Conservation (phyloP, 1,284 basidiomycete genomes). For the Pisolithus thermaeus region DNA sequence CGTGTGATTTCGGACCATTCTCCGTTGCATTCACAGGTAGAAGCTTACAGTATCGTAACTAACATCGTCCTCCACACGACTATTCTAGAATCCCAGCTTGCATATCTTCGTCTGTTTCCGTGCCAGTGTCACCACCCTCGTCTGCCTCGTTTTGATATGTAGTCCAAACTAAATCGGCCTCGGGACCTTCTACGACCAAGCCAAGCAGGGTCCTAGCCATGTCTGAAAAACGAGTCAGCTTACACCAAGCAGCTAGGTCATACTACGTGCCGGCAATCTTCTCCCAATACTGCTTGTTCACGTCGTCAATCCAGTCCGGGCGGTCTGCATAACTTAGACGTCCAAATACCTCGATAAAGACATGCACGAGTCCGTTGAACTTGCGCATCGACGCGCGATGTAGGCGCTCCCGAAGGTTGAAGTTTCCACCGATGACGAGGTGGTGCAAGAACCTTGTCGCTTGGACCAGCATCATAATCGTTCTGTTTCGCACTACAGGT, state of each 20-base stretch:
- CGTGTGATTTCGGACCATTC: no score
- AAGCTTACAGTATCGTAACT: no score
- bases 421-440: slow-evolving; percentile 44
- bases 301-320: slow-evolving; percentile 52
- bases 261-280: slow-evolving; percentile 46
- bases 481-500: slow-evolving; percentile 31
- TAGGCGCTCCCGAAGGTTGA: slow-evolving; percentile 52
- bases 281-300: slow-evolving; percentile 41
- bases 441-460: slow-evolving; percentile 54
- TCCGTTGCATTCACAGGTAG: no score
- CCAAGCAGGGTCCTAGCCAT: slow-evolving; percentile 66
- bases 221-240: slow-evolving; percentile 36
- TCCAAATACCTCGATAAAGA: slow-evolving; percentile 73
- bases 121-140: slow-evolving; percentile 41
- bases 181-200: slow-evolving; percentile 69
- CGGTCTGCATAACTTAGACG: slow-evolving; percentile 66
- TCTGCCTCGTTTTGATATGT: slow-evolving; percentile 53
- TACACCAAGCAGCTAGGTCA: background rate
- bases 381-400: slow-evolving; percentile 42
- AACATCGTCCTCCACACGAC: background rate
- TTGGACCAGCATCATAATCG: slow-evolving; percentile 44
- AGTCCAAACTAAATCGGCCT: slow-evolving; percentile 65
- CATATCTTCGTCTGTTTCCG: slow-evolving; percentile 40
- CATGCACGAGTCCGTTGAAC: slow-evolving; percentile 68
- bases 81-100: slow-evolving; percentile 17